Evolutionary conservation across 257 asterid species (phyloP).

Genomic region (Solanum acaule): DNA sequence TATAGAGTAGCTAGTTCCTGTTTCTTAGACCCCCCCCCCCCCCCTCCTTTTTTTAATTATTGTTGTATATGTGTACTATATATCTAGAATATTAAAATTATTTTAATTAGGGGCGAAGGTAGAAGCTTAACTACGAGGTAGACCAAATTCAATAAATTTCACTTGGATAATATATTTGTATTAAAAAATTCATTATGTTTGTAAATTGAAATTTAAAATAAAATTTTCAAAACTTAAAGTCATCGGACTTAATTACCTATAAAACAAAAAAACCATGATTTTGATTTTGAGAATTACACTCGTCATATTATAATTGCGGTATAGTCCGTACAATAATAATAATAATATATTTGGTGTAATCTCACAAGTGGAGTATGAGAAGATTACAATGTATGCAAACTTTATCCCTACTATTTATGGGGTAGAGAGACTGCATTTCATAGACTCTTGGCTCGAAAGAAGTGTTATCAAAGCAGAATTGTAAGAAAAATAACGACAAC

Average conservation of each 20-base stretch:
- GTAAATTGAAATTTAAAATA: not conserved
- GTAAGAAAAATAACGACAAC: not conserved
- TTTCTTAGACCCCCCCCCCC: not conserved
- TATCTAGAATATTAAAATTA: not conserved
- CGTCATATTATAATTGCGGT: not conserved
- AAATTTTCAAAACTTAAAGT: not conserved
- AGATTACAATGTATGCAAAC: accelerated
- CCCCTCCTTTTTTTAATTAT: not conserved
- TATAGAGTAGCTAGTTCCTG: not conserved
- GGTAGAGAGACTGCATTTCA: not conserved
- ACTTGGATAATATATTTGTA: not conserved
- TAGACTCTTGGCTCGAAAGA: accelerated
- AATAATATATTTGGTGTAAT: not conserved
- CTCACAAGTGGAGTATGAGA: not conserved
- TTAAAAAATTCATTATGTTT: not conserved
- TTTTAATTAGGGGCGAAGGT: not conserved
- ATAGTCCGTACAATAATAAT: not conserved
- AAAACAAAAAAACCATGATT: not conserved
- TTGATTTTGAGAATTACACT: not conserved
- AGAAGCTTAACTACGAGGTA: not conserved
- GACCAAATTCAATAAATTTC: not conserved
- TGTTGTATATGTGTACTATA: not conserved
- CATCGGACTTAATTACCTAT: not conserved
- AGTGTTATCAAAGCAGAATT: not conserved
- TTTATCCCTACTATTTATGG: not conserved